Base-by-base conservation (phyloP, 495 filamentous ascomycete species). In the Penicillium pulvis region DNA sequence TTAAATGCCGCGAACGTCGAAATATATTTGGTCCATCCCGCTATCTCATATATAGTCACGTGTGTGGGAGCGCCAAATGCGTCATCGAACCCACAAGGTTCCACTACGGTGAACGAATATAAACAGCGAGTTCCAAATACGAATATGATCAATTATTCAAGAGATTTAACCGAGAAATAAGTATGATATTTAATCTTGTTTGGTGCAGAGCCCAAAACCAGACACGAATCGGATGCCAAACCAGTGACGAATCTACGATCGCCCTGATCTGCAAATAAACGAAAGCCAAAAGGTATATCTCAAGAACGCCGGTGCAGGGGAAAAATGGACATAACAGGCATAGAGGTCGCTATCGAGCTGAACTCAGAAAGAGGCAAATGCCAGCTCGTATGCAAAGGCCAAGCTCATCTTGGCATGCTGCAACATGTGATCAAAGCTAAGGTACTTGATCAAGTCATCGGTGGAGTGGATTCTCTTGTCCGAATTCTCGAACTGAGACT, bases 371-470 rank as follows among this genome's bases (percentile, higher is more conserved):
- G 71, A 56, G 10, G 73, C 73, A 64, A 75, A 80, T 11, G 75
- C 92, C 59, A 97, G 73, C 80, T 99, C 94, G 67, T 95, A 96
- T 14, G 86, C 92, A 65, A 98, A 85, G 1, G 87, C 90, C 51
- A 98, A 76, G 24, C 91, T 97, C 83, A 99, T 80, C 72, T 88
- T 89, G 1, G 92, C 94, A 72, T 99, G 94, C 76, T 99, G 90
- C 53, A 96, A 80, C 94, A 99, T 99, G 72, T 99, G 94, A 68
- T 95, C 90, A 68, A 97, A 98, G 68, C 87, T 92, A 56, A 99
- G 78, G 61, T 90, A 91, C 69, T 94, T 84, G 64, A 97, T 89
- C 70, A 82, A 80, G 71, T 99, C 94, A 50, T 95, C 90, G 2
- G 90, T 91, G 23, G 88, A 88, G 73, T 98, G 95, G 65, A 98